Base-by-base conservation (phyloP, 495 filamentous ascomycete species). In the Penicillium manginii region DNA sequence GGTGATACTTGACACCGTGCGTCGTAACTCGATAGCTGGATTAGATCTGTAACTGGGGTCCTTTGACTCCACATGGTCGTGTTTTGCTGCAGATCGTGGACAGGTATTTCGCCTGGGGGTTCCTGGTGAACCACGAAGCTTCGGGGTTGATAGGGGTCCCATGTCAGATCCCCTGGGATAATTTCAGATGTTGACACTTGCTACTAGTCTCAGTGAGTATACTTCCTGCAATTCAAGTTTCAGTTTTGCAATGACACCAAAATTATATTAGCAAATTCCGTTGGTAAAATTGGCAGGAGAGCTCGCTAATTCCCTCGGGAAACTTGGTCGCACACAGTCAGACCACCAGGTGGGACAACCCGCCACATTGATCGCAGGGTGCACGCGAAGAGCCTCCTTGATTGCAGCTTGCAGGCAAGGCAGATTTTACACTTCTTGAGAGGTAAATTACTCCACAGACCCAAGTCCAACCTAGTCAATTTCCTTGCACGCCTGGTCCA, bases 311-410 rank as follows among this genome's bases (percentile, higher is more conserved):
- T 54, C 50, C 63, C 66, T 21, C 62, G 67, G 12, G 76, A 66
- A 35, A 56, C 59, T 26, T 55, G 47, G 1, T 66, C 66, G 31
- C 49, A 31, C 3, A 79, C 33, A 0, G 17, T 46, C 11, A 57
- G 55, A 5, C 74, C 73, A 9, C 66, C 72, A 12, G 54, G 29
- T 7, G 74, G 74, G 15, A 78, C 73, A 3, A 64, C 47, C 39
- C 74, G 48, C 15, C 26, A 57, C 45, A 68, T 75, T 51, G 81
- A 73, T 76, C 3, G 86, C 79, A 5, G 88, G 84, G 10, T 86
- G 81, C 11, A 87, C 58, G 19, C 87, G 78, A 71, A 88, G 81
- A 3, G 81, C 78, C 39, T 72, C 72, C n/a, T 72, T 62, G 32
- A 74, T 59, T 17, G 48, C 52, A 17, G 74, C 73, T 57, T 77